phyloP scores from a whole-genome alignment of 441 rosid genomes.

The Macaranga tanarius region DNA sequence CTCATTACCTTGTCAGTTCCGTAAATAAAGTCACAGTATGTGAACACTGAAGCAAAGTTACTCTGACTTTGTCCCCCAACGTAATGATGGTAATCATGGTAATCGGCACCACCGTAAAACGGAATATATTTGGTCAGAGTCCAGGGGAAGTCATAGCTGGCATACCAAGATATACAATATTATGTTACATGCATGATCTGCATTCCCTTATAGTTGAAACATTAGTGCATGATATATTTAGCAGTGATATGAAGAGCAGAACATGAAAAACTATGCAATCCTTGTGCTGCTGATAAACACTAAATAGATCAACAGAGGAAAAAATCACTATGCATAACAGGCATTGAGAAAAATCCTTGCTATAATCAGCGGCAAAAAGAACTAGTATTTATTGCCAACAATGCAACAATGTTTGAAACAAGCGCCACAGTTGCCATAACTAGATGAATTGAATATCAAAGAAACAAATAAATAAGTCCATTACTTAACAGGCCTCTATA shows the following conservation, averaged over 20 bases:
- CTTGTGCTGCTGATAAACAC: neutral
- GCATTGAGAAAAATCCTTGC: no score
- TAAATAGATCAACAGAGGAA: neutral
- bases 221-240: constrained; percentile 1
- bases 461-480: neutral
- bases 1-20: constrained; percentile 80
- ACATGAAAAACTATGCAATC: constrained; percentile 3
- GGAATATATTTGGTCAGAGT: constrained; percentile 72
- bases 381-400: no score
- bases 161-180: constrained; percentile 7
- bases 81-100: constrained; percentile 91
- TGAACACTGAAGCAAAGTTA: constrained; percentile 90
- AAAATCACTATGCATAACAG: neutral
- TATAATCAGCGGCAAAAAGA: no score
- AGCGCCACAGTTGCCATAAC: neutral
- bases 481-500: constrained; percentile 9
- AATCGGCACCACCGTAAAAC: constrained; percentile 90
- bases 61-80: constrained; percentile 92
- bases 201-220: neutral
- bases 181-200: neutral
- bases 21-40: constrained; percentile 87
- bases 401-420: no score
- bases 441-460: neutral
- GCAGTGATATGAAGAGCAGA: neutral
- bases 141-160: constrained; percentile 92